phyloP scores from a whole-genome alignment of 139 green algal species.

The Ulvella scutata region DNA sequence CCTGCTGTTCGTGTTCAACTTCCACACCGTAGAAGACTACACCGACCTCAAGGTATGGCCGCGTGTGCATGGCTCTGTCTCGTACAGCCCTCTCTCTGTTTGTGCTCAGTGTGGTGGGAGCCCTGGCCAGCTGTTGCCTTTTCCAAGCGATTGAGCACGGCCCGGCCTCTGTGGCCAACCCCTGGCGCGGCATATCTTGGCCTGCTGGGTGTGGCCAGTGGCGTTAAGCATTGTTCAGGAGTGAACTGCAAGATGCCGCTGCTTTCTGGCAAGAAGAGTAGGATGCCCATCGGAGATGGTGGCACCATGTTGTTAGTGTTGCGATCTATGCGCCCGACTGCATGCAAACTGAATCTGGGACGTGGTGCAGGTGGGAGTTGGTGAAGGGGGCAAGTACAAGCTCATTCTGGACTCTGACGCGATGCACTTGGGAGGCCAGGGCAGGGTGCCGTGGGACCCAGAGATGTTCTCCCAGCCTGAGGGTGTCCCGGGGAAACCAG shows the following conservation, averaged over 20 bases:
- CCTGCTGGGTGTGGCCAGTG: slow-evolving; percentile 22
- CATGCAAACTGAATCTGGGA: too few relatives aligned
- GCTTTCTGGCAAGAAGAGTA: too few relatives aligned
- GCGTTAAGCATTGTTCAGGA: too few relatives aligned
- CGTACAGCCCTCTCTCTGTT: not conserved
- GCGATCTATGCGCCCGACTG: too few relatives aligned
- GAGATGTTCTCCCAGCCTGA: not conserved
- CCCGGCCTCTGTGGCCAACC: not conserved
- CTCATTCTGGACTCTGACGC: slow-evolving; percentile 80
- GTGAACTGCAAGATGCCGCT: too few relatives aligned
- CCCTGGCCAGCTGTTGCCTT: not conserved
- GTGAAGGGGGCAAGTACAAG: slow-evolving; percentile 60
- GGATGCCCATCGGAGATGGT: too few relatives aligned
- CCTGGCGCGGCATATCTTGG: not conserved
- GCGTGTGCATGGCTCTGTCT: not conserved
- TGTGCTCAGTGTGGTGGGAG: not conserved
- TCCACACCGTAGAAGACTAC: slow-evolving; percentile 49
- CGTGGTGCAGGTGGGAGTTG: slow-evolving; percentile 30
- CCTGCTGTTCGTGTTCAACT: slow-evolving; percentile 96
- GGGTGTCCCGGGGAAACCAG: not conserved
- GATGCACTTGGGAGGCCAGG: slow-evolving; percentile 55
- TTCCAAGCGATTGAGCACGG: not conserved
- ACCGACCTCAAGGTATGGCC: slow-evolving; percentile 53
- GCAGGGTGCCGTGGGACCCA: slow-evolving; percentile 27
- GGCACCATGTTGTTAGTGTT: too few relatives aligned